phyloP scores from a whole-genome alignment of 1,284 basidiomycete genomes.

The Papiliotrema fonsecae region DNA sequence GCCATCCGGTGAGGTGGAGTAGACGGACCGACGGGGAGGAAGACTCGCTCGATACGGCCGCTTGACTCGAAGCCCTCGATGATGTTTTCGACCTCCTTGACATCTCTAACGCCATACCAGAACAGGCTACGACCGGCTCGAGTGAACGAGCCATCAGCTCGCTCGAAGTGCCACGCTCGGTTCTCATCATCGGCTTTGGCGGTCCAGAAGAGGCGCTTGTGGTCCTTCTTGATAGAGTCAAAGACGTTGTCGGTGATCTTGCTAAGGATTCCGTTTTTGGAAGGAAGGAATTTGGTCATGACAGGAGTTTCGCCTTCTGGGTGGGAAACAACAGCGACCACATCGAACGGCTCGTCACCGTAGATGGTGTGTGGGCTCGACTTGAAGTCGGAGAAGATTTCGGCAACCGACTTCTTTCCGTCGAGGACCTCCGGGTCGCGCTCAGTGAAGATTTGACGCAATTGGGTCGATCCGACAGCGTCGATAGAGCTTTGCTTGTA shows the following conservation, averaged over 20 bases:
- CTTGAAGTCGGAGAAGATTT: conserved; percentile 77
- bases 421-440: conserved; percentile 86
- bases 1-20: conserved; percentile 58
- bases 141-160: conserved; percentile 95
- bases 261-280: conserved; percentile 84
- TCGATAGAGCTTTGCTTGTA: conserved; percentile 82
- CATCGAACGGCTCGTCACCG: conserved; percentile 95
- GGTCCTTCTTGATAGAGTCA: conserved; percentile 89
- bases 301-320: conserved; percentile 86
- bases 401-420: conserved; percentile 81
- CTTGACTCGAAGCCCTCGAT: conserved; percentile 79
- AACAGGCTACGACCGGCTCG: conserved; percentile 85
- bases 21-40: conserved; percentile 82
- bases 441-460: conserved; percentile 88
- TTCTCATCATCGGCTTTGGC: conserved; percentile 91
- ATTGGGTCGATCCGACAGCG: conserved; percentile 81
- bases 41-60: conserved; percentile 78
- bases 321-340: conserved; percentile 88
- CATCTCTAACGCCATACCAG: conserved; percentile 94
- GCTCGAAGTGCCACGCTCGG: conserved; percentile 97
- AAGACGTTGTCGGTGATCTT: conserved; percentile 97
- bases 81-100: conserved; percentile 83
- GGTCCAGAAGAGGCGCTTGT: conserved; percentile 94
- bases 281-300: conserved; percentile 85
- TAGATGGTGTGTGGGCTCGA: conserved; percentile 87